These are phyloP conservation scores for Prototheca stagnorum DNA, from an alignment of 163 green algal species.

Conservation along the genomic window DNA sequence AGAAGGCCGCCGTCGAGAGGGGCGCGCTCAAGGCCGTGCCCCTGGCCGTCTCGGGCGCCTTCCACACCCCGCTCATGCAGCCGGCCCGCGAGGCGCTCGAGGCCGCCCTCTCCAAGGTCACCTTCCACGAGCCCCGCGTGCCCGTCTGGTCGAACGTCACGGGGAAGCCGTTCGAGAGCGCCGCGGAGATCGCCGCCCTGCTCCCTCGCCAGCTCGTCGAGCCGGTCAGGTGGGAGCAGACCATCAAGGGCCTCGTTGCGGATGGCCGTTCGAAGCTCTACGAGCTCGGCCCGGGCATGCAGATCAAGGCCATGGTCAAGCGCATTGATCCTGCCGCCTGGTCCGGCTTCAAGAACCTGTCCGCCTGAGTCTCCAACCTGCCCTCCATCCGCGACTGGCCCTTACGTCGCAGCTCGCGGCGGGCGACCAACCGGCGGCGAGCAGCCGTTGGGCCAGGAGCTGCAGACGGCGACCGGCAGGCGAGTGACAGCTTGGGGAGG, in stretches of 20 bases:
- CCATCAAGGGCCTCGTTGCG: slow-evolving; percentile 23
- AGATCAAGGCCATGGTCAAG: slow-evolving; percentile 92
- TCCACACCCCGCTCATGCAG: slow-evolving; percentile 83
- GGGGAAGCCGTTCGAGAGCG: slow-evolving; percentile 39
- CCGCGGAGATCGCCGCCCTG: slow-evolving; percentile 40
- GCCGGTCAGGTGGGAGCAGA: slow-evolving; percentile 50
- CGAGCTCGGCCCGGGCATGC: slow-evolving; percentile 70
- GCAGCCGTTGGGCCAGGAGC: too few relatives aligned
- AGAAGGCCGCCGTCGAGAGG: slow-evolving; percentile 28
- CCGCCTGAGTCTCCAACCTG: slow-evolving; percentile 20
- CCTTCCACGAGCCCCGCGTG: slow-evolving; percentile 47
- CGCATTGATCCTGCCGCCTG: slow-evolving; percentile 48
- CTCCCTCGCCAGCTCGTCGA: slow-evolving; percentile 73
- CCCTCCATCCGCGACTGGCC: too few relatives aligned
- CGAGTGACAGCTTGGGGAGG: neutral
- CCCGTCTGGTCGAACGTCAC: slow-evolving; percentile 84
- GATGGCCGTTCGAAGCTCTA: slow-evolving; percentile 45
- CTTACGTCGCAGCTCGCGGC: too few relatives aligned
- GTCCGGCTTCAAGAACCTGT: slow-evolving; percentile 49
- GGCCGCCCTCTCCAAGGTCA: slow-evolving; percentile 37
- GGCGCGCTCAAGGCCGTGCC: slow-evolving; percentile 64
- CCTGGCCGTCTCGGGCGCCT: slow-evolving; percentile 72
- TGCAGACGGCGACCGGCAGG: too few relatives aligned
- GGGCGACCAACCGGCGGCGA: too few relatives aligned
- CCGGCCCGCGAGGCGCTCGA: slow-evolving; percentile 45